phyloP scores from a whole-genome alignment of 257 asterid genomes.

The Echium plantagineum region DNA sequence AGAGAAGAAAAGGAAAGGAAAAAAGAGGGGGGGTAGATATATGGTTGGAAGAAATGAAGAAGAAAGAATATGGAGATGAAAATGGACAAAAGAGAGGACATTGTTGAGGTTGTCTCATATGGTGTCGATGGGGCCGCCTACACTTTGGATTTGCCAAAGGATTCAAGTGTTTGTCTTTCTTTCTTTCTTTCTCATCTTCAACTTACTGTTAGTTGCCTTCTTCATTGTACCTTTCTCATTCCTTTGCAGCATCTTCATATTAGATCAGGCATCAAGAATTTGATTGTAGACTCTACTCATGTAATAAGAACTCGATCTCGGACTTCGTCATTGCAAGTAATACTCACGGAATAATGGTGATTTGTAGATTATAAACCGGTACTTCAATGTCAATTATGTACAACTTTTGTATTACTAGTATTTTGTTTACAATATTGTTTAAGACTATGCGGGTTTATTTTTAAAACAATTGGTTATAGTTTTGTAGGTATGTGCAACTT shows the following conservation, averaged over 20 bases:
- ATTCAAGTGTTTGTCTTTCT: slow-evolving; percentile 25
- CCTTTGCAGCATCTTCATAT: neutral
- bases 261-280: too few species aligned
- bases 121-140: slow-evolving; percentile 48
- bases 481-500: too few species aligned
- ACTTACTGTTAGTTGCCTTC: neutral
- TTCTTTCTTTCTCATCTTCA: neutral
- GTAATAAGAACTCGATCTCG: too few species aligned
- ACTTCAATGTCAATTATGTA: too few species aligned
- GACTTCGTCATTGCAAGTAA: too few species aligned
- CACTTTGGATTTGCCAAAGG: slow-evolving; percentile 43
- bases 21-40: neutral
- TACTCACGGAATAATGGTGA: too few species aligned
- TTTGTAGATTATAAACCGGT: too few species aligned
- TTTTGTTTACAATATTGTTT: too few species aligned
- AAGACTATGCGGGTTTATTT: too few species aligned
- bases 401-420: too few species aligned
- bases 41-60: neutral
- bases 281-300: too few species aligned
- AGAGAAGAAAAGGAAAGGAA: neutral
- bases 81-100: slow-evolving; percentile 12
- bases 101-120: slow-evolving; percentile 21
- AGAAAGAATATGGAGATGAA: neutral
- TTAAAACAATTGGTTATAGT: too few species aligned
- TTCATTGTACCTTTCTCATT: neutral